Base-by-base conservation (phyloP, 2,329 filamentous ascomycete genomes). In the Sclerotinia subarctica region DNA sequence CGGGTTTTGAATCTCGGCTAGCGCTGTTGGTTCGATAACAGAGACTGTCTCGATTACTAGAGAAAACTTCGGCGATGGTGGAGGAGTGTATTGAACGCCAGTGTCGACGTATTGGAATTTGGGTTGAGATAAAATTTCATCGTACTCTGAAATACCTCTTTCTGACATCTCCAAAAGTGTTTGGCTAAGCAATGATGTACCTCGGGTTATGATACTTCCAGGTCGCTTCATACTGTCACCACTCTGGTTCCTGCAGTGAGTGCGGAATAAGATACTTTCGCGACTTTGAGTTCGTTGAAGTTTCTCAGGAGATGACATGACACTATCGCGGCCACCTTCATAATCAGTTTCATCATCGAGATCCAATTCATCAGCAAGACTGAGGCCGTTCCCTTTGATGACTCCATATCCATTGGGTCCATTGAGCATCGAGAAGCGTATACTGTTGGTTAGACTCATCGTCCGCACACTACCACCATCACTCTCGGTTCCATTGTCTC, bases 311-410 rank as follows among this genome's bases (percentile, higher is more conserved):
- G 59, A 63, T 3, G 87, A 89, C 60, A 88, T 74, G 21, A 83
- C 82, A 70, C 86, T 90, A 67, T 89, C 85, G 49, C 88, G 86
- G 1, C 89, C 88, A 62, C 92, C 90, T 56, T 89, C 85, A 71
- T 94, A 89, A 47, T 90, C 90, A 70, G 91, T 82, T 58, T 80
- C 80, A 38, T 94, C 81, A 44, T 94, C 91, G 70, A 97, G 91
- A 70, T 92, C 89, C 66, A 99, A 84, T 80, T 99, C 95, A 74
- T 98, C 94, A 0, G 95, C 95, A 52, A 99, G 83, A 70, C 90
- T 96, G 69, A 93, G 79, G 1, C 90, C 91, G 73, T 87, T 88
- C 5, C 81, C 76, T 75, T 89, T 90, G 26, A 81, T 79, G 13
- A 81, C 78, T 5, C 83, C 85, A 68, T 83, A 81, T 13, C 80